Evolutionary conservation across 768 basidiomycete species (phyloP).

Genomic region (Phallus indusiatus): DNA sequence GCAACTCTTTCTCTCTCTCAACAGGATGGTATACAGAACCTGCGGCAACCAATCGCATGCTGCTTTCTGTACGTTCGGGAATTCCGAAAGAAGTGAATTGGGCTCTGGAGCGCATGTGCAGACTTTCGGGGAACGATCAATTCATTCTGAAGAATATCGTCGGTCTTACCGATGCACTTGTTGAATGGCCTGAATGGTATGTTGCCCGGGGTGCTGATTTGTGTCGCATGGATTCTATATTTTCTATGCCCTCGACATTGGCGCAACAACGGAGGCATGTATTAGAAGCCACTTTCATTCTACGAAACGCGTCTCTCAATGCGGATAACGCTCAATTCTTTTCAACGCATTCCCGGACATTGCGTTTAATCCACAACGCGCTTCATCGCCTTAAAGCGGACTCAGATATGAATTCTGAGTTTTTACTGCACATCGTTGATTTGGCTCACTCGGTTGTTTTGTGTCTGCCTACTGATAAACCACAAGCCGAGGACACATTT

Average conservation of each 20-base stretch:
- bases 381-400: slow-evolving; percentile 51
- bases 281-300: slow-evolving; percentile 74
- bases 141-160: slow-evolving; percentile 66
- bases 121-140: slow-evolving; percentile 69
- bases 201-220: slow-evolving; percentile 48
- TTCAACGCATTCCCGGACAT: slow-evolving; percentile 46
- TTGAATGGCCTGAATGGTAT: slow-evolving; percentile 87
- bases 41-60: slow-evolving; percentile 73
- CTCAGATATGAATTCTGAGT: slow-evolving; percentile 62
- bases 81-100: slow-evolving; percentile 78
- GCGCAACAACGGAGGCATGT: slow-evolving; percentile 61
- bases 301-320: slow-evolving; percentile 74
- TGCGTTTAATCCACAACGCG: slow-evolving; percentile 55
- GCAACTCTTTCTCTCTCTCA: background rate
- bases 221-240: slow-evolving; percentile 30
- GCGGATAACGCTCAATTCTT: slow-evolving; percentile 59
- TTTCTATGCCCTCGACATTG: slow-evolving; percentile 42
- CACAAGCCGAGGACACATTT: slow-evolving; percentile 16
- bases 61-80: slow-evolving; percentile 80
- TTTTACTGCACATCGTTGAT: slow-evolving; percentile 62
- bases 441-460: slow-evolving; percentile 54
- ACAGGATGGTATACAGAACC: slow-evolving; percentile 83
- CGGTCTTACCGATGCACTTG: slow-evolving; percentile 73
- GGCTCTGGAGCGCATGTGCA: slow-evolving; percentile 80
- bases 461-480: slow-evolving; percentile 31